Evolutionary conservation across 2,329 filamentous ascomycete genomes (phyloP), one percentile per base, ranked within the genome.

Genomic region (Alternaria sp.): DNA sequence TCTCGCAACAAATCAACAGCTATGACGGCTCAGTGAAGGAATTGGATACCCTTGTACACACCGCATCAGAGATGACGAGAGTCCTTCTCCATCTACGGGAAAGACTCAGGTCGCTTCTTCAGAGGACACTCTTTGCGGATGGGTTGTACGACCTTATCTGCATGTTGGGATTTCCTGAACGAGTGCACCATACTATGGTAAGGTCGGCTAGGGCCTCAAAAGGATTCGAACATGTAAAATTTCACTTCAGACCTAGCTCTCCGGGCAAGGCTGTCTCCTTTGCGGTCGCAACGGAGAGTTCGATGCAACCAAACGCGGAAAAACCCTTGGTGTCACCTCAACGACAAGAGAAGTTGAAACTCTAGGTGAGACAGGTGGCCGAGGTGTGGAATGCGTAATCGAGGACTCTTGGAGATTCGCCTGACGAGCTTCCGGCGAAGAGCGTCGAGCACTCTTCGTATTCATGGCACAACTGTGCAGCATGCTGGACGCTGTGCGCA

Each of bases 61-160:
- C 20, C 0, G 53, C 65, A 1, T 56, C 57, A 3, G 18, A 28
- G 0, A 50, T 69, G 10, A 52, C 45, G 0, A 41, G 48, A 2
- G 5, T 11, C 2, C 18, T 58, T 7, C 16, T 18, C 0, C 40
- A 40, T 4, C 3, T 63, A 0, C 20, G 56, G 6, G 38, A 56
- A 2, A 54, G 62, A 0, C n/a, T 72, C 2, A 54, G 18, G 2
- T 50, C 3, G 2, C 22, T 72, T 0, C 57, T 72, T 0, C 22
- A 52, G 6, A 58, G 50, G 9, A 22, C 53, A 5, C 16, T 11
- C 0, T 67, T 70, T 27, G 43, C 62, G 1, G 50, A 55, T 3
- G 22, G 58, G 16, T 27, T 72, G 0, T 67, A 61, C 28, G 28
- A 34, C 2, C 46, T 63, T 9, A 62, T 71, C 2, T 60, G 49